A percentile compares a stretch with the other conserved stretches of the same genome.
Conservation (phyloP, 495 filamentous ascomycete species). For the Talaromyces wortmannii region DNA sequence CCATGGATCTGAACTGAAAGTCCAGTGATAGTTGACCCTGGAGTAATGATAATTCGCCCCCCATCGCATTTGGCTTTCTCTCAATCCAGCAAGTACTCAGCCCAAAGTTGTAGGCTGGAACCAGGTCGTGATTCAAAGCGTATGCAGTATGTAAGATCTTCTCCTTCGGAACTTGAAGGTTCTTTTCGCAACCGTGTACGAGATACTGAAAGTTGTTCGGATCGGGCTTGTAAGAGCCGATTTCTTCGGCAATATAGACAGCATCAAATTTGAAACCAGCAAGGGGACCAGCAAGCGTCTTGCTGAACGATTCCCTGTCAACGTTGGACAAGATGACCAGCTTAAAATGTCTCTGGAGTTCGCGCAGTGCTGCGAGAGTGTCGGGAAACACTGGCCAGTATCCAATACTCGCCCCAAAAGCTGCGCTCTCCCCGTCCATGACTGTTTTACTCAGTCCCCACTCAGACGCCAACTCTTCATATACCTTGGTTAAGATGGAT, state of each 20-base stretch:
- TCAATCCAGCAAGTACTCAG: neutral
- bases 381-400: conserved; percentile 61
- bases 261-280: conserved; percentile 52
- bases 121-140: neutral
- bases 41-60: neutral
- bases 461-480: conserved; percentile 13
- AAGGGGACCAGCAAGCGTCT: conserved; percentile 43
- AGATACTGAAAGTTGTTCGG: conserved; percentile 60
- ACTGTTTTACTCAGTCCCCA: conserved; percentile 14
- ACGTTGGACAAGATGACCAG: conserved; percentile 70
- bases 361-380: conserved; percentile 48
- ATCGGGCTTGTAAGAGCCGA: conserved; percentile 71
- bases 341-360: conserved; percentile 55
- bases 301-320: conserved; percentile 52
- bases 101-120: neutral
- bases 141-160: conserved; percentile 12
- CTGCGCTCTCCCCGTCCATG: conserved; percentile 7
- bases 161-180: conserved; percentile 37
- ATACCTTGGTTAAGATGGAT: conserved; percentile 1
- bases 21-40: neutral
- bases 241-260: conserved; percentile 68
- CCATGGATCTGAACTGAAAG: neutral
- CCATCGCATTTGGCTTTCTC: conserved; percentile 2
- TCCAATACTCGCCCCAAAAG: conserved; percentile 49
- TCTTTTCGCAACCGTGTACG: conserved; percentile 1